phyloP scores from a whole-genome alignment of 2,329 filamentous ascomycete species.

The Chaetomium strumarium region DNA sequence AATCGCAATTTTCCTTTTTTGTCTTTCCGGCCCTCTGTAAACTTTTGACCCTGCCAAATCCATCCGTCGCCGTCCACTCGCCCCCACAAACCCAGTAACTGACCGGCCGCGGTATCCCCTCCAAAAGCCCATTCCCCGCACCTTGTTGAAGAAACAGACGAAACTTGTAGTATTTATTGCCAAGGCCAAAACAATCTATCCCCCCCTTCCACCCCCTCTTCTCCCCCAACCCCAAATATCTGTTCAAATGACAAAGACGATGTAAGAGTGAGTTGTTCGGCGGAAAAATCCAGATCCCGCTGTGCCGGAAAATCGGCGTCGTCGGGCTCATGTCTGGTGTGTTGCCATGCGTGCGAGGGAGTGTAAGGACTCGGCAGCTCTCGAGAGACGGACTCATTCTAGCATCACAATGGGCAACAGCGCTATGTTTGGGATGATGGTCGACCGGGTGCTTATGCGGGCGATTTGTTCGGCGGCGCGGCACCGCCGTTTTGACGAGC shows the following conservation, averaged over 20 bases:
- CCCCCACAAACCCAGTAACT: conserved; percentile 18
- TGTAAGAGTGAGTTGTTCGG: too few species aligned
- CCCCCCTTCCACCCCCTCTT: too few species aligned
- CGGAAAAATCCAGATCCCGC: too few species aligned
- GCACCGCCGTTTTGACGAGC: conserved; percentile 56
- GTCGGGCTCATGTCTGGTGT: too few species aligned
- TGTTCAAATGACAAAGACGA: too few species aligned
- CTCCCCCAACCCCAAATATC: too few species aligned
- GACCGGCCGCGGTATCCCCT: conserved; percentile 29
- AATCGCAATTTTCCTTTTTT: conserved; percentile 32
- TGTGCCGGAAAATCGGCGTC: too few species aligned
- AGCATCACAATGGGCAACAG: conserved; percentile 6
- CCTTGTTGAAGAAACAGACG: conserved; percentile 36
- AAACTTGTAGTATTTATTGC: conserved; percentile 39
- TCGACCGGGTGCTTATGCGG: conserved; percentile 43
- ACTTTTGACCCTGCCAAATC: conserved; percentile 30
- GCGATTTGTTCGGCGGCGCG: conserved; percentile 54
- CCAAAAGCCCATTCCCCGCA: conserved; percentile 35
- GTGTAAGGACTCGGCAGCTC: conserved; percentile 4
- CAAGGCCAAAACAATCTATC: conserved; percentile 36
- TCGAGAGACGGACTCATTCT: neutral
- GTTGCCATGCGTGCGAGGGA: conserved; percentile 22
- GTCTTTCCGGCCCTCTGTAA: conserved; percentile 38
- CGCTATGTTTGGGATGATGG: too few species aligned
- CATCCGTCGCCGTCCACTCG: conserved; percentile 30